Evolutionary conservation across 352 stramenopile genomes (phyloP), one percentile per base, ranked within the genome.

Genomic region (Pythium chondricola): DNA sequence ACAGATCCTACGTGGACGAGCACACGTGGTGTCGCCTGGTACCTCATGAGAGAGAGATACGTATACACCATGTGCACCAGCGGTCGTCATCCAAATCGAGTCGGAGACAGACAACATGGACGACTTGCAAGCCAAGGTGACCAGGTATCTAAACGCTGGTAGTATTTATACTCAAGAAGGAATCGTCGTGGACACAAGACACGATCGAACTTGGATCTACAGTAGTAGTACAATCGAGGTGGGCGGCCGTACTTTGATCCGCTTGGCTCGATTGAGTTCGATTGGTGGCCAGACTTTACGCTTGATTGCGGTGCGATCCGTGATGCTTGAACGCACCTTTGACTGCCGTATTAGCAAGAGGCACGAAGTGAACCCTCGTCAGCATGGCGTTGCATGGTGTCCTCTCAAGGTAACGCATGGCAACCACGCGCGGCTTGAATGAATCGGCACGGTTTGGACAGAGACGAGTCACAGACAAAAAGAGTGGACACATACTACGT

Each of bases 151-250:
- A 5, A n/a, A 57, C 7, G 58, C 55, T 49, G 59, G 55, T 0
- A n/a, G n/a, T n/a, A n/a, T n/a, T n/a, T n/a, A n/a, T n/a, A 60
- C 51, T 32, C 58, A 38, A 27, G 63, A 71, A 53, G 62, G 42
- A 16, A 42, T 59, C 0, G 27, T 68, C 21, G 39, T 68, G 4
- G 51, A 65, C 29, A 71, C 44, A n/a, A 50, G 50, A 44, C 48
- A 29, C 6, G 20, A 63, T 53, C 58, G 39, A 3, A 39, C 57
- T 1, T 63, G 46, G 49, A 62, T 71, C 33, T 50, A 53, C n/a
- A n/a, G n/a, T n/a, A n/a, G n/a, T n/a, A n/a, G n/a, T n/a, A n/a
- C 48, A 63, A 71, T 39, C 52, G 36, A 50, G 29, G 26, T 11
- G 2, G 55, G 35, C 36, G 39, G n/a, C 58, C 48, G 21, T 58